Evolutionary conservation across 2,329 filamentous ascomycete genomes (phyloP), one percentile per base, ranked within the genome.

Genomic region (Clarireedia monteithiana): DNA sequence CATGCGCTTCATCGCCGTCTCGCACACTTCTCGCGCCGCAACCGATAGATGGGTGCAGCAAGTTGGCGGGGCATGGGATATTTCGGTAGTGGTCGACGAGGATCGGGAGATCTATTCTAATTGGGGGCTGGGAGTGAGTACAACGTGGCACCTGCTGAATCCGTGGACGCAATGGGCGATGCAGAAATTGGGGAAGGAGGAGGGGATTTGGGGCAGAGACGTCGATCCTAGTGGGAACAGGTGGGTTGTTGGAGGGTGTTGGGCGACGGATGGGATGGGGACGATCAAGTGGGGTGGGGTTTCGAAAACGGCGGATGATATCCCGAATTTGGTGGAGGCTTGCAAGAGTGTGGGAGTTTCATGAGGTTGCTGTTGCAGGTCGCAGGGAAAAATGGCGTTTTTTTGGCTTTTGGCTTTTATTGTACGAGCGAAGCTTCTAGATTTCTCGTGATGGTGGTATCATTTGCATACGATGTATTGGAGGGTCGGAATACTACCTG

Each of bases 181-280:
- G 6, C 78, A 80, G 60, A 78, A 74, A 57, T 71, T 89, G 34
- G 83, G 79, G 23, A 79, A 75, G 57, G 73, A 79, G 55, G 83
- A 89, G 68, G 78, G 82, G 12, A 85, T 88, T 62, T 85, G 66
- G 66, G 72, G 87, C 26, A 81, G 79, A 36, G 78, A 76, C 56
- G 73, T 80, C 42, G 84, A 88, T 69, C 79, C 82, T 12, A 85
- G 80, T 67, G 85, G 85, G 49, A 83, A 75, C 64, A 72, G 83
- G 53, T 89, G 86, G 85, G 85, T 89, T 74, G 83, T 74, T 44
- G 76, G 79, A 47, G 86, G 86, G 30, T 79, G 72, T 70, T 47
- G 72, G 76, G 61, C 70, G 73, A 63, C 75, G 73, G 48, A 66
- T 63, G 60, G 59, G 55, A 60, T 62, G 55, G 66, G 66, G 2